Evolutionary conservation across 148 eudicot genomes (phyloP).

Genomic region (Pharnaceum exiguum): DNA sequence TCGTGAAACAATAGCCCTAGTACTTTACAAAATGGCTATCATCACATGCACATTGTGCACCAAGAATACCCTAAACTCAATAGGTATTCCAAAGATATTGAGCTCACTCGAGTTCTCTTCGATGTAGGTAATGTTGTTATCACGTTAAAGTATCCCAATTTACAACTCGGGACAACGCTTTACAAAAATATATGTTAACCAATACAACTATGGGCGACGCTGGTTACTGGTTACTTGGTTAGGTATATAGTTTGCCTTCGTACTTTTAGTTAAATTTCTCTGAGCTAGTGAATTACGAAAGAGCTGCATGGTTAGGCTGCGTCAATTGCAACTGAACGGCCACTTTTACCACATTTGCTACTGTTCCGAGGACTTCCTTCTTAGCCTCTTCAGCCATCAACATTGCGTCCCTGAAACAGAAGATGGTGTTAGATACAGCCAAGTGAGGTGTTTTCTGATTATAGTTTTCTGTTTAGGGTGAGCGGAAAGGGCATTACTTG

Average conservation of each 20-base stretch:
- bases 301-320: conserved; percentile 16
- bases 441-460: too few species aligned
- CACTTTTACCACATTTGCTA: conserved; percentile 43
- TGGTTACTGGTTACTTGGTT: background rate
- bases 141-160: too few species aligned
- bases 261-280: background rate
- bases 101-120: too few species aligned
- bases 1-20: too few species aligned
- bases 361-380: conserved; percentile 41
- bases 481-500: conserved; percentile 33
- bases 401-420: conserved; percentile 58
- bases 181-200: too few species aligned
- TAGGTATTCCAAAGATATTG: too few species aligned
- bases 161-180: too few species aligned
- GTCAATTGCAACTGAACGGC: conserved; percentile 50
- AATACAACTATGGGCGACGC: too few species aligned
- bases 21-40: too few species aligned
- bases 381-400: conserved; percentile 66
- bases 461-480: background rate
- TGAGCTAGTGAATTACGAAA: background rate
- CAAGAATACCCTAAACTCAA: too few species aligned
- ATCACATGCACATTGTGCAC: too few species aligned
- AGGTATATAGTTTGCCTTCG: background rate
- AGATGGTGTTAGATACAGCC: background rate
- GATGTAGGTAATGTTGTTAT: too few species aligned